Percentiles rank a stretch among this genome's conserved stretches.
phyloP scores from a whole-genome alignment of 352 stramenopile genomes.

The Globisporangium splendens region DNA sequence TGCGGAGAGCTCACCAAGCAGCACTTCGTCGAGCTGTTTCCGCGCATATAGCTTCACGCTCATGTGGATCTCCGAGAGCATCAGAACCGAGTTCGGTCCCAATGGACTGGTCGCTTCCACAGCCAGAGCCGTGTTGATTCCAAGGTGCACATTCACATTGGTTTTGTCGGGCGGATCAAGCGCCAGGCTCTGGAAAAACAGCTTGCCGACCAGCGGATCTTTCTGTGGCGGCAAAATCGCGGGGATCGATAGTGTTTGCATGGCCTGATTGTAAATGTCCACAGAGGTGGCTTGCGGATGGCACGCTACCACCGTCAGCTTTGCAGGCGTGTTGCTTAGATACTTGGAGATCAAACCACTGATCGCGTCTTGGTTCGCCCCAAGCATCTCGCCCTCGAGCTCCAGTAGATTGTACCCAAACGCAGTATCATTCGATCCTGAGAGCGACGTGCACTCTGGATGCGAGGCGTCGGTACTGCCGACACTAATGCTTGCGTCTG shows the following conservation, averaged over 20 bases:
- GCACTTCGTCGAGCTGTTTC: slow-evolving; percentile 20
- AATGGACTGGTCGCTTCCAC: slow-evolving; percentile 72
- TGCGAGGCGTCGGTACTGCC: slow-evolving; percentile 43
- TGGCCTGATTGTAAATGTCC: slow-evolving; percentile 66
- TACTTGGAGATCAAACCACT: slow-evolving; percentile 78
- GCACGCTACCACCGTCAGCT: slow-evolving; percentile 63
- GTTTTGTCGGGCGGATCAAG: slow-evolving; percentile 39
- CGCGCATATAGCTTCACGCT: slow-evolving; percentile 43
- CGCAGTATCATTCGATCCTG: slow-evolving; percentile 22
- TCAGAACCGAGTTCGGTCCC: slow-evolving; percentile 51
- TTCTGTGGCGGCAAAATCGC: slow-evolving; percentile 54
- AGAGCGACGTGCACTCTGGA: slow-evolving; percentile 43
- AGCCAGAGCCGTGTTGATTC: slow-evolving; percentile 44
- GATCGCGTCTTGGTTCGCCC: slow-evolving; percentile 55
- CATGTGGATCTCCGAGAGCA: slow-evolving; percentile 59
- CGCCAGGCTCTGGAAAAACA: slow-evolving; percentile 63
- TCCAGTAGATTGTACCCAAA: slow-evolving; percentile 72
- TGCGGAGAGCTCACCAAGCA: slow-evolving; percentile 49
- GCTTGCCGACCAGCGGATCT: slow-evolving; percentile 49
- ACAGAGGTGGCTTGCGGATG: slow-evolving; percentile 53
- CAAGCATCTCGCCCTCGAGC: slow-evolving; percentile 63
- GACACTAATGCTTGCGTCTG: slow-evolving; percentile 37
- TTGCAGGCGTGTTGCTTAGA: slow-evolving; percentile 49
- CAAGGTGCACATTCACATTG: slow-evolving; percentile 41
- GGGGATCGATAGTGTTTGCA: slow-evolving; percentile 70